phyloP scores from a whole-genome alignment of 352 stramenopile genomes.

The Globisporangium acanthophoron region DNA sequence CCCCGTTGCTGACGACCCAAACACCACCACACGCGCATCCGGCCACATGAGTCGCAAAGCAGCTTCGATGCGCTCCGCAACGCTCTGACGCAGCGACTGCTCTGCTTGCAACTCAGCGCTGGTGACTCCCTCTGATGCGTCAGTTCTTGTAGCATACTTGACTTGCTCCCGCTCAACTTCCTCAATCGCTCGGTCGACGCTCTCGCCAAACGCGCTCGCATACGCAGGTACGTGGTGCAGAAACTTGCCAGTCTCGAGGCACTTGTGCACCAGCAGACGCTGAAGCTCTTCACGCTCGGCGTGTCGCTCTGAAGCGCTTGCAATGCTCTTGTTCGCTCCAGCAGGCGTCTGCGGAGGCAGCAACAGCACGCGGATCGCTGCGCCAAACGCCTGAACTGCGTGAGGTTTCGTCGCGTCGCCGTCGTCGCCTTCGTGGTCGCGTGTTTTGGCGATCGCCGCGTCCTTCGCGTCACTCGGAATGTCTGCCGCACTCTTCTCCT shows the following conservation, averaged over 20 bases:
- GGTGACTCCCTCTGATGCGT: background rate
- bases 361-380: constrained; percentile 15
- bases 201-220: constrained; percentile 10
- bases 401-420: background rate
- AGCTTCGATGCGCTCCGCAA: constrained; percentile 34
- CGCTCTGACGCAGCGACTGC: constrained; percentile 18
- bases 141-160: background rate
- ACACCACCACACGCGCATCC: constrained; percentile 53
- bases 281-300: constrained; percentile 33
- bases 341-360: constrained; percentile 8
- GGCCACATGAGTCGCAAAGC: constrained; percentile 56
- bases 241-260: constrained; percentile 26
- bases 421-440: background rate
- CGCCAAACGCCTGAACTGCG: constrained; percentile 7
- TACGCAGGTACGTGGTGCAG: constrained; percentile 33
- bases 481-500: background rate
- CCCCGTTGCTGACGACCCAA: constrained; percentile 61
- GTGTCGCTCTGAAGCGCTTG: constrained; percentile 21
- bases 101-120: constrained; percentile 12
- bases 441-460: background rate
- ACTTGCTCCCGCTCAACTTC: background rate
- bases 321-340: constrained; percentile 10
- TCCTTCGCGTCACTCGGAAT: background rate
- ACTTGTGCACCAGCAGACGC: constrained; percentile 36
- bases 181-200: constrained; percentile 1